phyloP scores from a whole-genome alignment of 176 grass and related monocot species.

The Carex myosuroides region DNA sequence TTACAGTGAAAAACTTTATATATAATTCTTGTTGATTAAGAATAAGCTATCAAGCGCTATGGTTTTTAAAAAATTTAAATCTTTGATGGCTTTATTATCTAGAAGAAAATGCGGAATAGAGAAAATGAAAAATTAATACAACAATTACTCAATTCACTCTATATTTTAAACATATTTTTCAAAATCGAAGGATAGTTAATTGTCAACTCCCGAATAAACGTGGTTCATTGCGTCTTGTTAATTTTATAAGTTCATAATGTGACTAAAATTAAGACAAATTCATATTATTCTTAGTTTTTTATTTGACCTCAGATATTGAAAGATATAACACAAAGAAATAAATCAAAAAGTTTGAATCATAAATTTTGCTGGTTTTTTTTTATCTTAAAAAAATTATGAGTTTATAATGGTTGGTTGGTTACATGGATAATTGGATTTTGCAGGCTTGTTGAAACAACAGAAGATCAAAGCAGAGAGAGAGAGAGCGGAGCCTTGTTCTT shows the following conservation, averaged over 20 bases:
- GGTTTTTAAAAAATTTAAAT: background rate
- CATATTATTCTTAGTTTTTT: background rate
- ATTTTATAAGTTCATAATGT: too few species aligned
- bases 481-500: background rate
- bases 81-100: too few species aligned
- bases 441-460: background rate
- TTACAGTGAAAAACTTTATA: too few species aligned
- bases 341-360: background rate
- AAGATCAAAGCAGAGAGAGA: background rate
- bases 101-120: too few species aligned
- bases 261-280: background rate
- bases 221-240: too few species aligned
- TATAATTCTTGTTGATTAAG: too few species aligned
- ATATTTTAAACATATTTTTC: too few species aligned
- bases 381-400: background rate
- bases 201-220: too few species aligned
- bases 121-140: too few species aligned
- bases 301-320: background rate
- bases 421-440: background rate
- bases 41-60: too few species aligned
- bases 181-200: too few species aligned
- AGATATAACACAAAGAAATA: background rate
- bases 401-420: background rate
- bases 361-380: background rate
- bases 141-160: too few species aligned